Evolutionary conservation across 2,329 filamentous ascomycete species (phyloP), one percentile per base, ranked within the genome.

Genomic region (Xylaria sp.): DNA sequence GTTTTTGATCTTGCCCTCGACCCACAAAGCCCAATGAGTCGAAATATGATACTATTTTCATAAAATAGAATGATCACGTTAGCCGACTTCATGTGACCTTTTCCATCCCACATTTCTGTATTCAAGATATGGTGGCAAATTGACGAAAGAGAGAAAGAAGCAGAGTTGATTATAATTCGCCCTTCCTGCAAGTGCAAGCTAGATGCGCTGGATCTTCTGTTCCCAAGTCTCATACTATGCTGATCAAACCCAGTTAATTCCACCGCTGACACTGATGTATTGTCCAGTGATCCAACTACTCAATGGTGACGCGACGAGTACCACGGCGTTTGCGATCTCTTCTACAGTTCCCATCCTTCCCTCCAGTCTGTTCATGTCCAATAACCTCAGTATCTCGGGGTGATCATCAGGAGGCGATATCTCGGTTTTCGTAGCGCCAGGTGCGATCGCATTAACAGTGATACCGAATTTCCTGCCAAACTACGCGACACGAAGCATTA

Each of bases 221-320:
- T 36, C 10, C 13, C 17, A 15, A 36, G n/a, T 15, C 51, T 38
- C 36, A 54, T 56, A 23, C 33, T 15, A 56, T 23, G 31, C 31
- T 4, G 33, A 36, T 56, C 31, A 56, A 38, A 56, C 38, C 53
- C 53, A 56, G 53, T 56, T 56, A 38, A 56, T 15, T 23, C 53
- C 53, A 38, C 67, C 67, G 40, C 46, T 63, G 17, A 66, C 63
- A 26, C 20, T 26, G 46, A 74, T 69, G 31, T 66, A 72, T 60
- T 74, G 72, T 20, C 64, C 72, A 1, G 72, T 71, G 58, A 74
- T 72, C 67, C 69, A 72, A 5, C 69, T 31, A 42, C 65, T 69
- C 59, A 71, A 70, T 49, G 69, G 68, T 59, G 61, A 59, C 3
- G 61, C 71, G 4, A 74, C 44, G 33, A 72, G 62, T 38, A 72